Conservation (phyloP, 192 early-diverging fungal genomes). For the Entomortierella beljakovae region DNA sequence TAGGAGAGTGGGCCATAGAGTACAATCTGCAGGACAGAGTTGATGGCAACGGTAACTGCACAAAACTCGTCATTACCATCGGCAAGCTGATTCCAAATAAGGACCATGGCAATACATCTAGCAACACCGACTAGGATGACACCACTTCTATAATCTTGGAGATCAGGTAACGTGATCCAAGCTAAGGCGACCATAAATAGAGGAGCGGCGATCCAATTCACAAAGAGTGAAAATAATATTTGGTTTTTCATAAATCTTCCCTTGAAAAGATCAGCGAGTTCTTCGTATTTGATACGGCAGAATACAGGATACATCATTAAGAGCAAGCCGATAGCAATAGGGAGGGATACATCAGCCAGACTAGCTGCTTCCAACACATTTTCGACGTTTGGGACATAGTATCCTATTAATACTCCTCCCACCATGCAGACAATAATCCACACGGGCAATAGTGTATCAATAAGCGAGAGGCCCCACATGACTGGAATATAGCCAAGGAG, state of each 20-base stretch:
- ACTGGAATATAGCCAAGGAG: no score
- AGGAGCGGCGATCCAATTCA: conserved; percentile 77
- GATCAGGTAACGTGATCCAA: conserved; percentile 74
- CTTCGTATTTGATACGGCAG: conserved; percentile 67
- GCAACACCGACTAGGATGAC: conserved; percentile 65
- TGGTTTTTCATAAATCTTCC: conserved; percentile 64
- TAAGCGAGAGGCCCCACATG: conserved; percentile 33
- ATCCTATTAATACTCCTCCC: conserved; percentile 43
- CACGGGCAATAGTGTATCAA: conserved; percentile 27
- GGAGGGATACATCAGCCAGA: conserved; percentile 75
- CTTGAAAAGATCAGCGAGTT: conserved; percentile 49
- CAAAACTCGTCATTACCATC: conserved; percentile 74
- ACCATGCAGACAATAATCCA: conserved; percentile 47
- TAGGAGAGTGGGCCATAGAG: conserved; percentile 71
- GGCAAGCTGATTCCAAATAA: conserved; percentile 81
- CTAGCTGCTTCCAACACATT: conserved; percentile 63
- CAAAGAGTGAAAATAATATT: conserved; percentile 64
- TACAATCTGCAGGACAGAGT: conserved; percentile 73
- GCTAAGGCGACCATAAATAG: conserved; percentile 75
- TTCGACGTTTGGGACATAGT: conserved; percentile 67
- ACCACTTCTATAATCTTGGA: conserved; percentile 72
- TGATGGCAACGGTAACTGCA: conserved; percentile 77
- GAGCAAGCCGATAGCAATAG: conserved; percentile 74
- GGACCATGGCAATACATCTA: conserved; percentile 83
- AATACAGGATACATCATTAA: conserved; percentile 84